These are phyloP conservation scores for Aspergillus caelatus DNA, from an alignment of 2,329 filamentous ascomycete species.

Conservation along the genomic window DNA sequence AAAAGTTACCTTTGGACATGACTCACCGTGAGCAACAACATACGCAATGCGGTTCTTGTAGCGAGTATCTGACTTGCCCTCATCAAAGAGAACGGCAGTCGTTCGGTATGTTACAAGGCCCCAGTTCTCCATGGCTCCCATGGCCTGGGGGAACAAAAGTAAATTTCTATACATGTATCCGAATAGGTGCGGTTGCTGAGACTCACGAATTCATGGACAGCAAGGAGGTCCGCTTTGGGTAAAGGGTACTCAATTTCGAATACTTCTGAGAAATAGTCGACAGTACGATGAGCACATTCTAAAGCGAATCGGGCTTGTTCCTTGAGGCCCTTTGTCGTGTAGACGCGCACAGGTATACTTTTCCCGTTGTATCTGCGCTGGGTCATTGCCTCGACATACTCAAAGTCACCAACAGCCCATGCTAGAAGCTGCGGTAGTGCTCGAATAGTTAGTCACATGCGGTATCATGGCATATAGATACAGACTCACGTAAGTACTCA, in stretches of 20 bases:
- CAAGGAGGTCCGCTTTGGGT: constrained; percentile 86
- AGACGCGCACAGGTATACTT: constrained; percentile 88
- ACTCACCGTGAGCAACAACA: constrained; percentile 80
- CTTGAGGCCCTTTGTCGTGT: constrained; percentile 92
- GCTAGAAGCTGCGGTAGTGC: constrained; percentile 71
- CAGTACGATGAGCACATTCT: constrained; percentile 86
- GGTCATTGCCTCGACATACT: constrained; percentile 91
- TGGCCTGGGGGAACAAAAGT: constrained; percentile 46
- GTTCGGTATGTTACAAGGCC: constrained; percentile 94
- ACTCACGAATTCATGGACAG: constrained; percentile 88
- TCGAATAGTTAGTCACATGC: constrained; percentile 45
- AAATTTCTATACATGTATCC: constrained; percentile 22
- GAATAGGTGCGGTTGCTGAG: not conserved
- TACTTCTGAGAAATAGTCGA: constrained; percentile 94
- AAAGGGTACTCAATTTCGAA: constrained; percentile 93
- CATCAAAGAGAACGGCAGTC: constrained; percentile 94
- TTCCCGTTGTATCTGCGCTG: constrained; percentile 89
- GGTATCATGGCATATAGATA: not conserved
- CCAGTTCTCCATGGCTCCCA: constrained; percentile 93
- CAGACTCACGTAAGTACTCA: constrained; percentile 74
- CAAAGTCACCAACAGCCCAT: constrained; percentile 96
- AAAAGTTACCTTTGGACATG: not conserved
- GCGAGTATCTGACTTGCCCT: constrained; percentile 82
- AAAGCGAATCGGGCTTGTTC: constrained; percentile 88
- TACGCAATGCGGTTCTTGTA: constrained; percentile 96